Evolutionary conservation across 2,329 filamentous ascomycete genomes (phyloP), one percentile per base, ranked within the genome.

Genomic region (Talaromyces verruculosus): DNA sequence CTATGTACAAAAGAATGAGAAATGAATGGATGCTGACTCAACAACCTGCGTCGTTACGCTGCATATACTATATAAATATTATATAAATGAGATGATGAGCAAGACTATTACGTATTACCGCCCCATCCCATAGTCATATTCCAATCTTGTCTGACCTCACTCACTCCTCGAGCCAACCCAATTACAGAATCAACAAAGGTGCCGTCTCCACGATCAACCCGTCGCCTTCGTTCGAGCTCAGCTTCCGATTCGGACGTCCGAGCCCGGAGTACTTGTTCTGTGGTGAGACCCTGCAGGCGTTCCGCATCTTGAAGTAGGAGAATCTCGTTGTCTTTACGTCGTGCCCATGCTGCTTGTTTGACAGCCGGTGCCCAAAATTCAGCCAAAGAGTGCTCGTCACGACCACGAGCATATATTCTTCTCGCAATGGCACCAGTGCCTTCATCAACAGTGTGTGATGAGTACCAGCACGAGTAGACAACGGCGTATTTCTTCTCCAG

Each of bases 401-500:
- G 70, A 13, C 69, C 68, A 2, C 71, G 70, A 1, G 73, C 72
- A 22, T 76, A 76, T 22, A 66, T 62, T 25, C 69, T 72, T 1
- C 41, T 30, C 0, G 69, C 68, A 2, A 69, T 66, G 1, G 62
- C 59, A 2, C 61, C 11, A 5, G 66, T 66, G 1, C 47, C 47
- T 8, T 67, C 58, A 1, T 72, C 66, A 3, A 33, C 13, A 8
- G 30, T 22, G 22, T 61, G 71, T 2, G 71, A 72, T 1, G 75
- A 72, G 60, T 74, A 70, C 74, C 78, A 78, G 13, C 69, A 68
- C 1, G 74, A 72, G 4, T 69, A 67, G 13, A 74, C 72, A 1
- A 78, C 67, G 19, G 77, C 75, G 57, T 79, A 79, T 0, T 75
- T 74, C 39, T 72, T 75, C 61, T 80, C 78, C 37, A 79, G 65